A percentile compares a stretch with the other conserved stretches of the same genome.
These are phyloP conservation scores for Platanthera zijinensis DNA, from an alignment of 106 monocot genomes.

Conservation along the genomic window DNA sequence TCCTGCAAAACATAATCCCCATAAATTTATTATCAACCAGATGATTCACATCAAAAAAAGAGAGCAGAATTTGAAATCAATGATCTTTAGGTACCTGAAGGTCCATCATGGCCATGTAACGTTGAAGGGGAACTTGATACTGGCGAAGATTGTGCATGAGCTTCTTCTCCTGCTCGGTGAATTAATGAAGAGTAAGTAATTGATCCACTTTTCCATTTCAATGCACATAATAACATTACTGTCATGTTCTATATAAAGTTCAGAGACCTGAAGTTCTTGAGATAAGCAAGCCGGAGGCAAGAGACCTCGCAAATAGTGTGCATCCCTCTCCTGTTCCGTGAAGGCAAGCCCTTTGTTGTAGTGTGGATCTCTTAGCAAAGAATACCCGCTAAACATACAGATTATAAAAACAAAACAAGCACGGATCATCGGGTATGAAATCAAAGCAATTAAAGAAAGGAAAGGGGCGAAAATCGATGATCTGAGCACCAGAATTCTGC, in stretches of 20 bases:
- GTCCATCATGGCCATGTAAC: constrained; percentile 87
- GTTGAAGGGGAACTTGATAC: constrained; percentile 72
- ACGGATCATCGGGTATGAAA: background rate
- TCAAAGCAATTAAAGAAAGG: background rate
- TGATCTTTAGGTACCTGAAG: constrained; percentile 43
- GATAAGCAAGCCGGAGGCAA: constrained; percentile 46
- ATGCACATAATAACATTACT: background rate
- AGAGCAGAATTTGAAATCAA: background rate
- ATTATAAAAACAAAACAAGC: background rate
- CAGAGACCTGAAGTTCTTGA: constrained; percentile 73
- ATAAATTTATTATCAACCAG: background rate
- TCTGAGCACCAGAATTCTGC: no score
- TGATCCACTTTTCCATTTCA: background rate
- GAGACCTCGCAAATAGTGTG: constrained; percentile 80
- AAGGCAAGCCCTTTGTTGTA: constrained; percentile 93
- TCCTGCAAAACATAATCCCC: constrained; percentile 15
- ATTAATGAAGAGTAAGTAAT: background rate
- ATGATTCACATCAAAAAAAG: background rate
- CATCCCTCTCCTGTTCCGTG: constrained; percentile 76
- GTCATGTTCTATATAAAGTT: background rate
- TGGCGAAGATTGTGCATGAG: constrained; percentile 68
- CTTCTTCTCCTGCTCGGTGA: constrained; percentile 53
- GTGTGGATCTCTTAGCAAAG: constrained; percentile 76
- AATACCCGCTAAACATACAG: constrained; percentile 45
- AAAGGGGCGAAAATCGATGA: no score